Evolutionary conservation across 768 basidiomycete species (phyloP).

Genomic region (Auricularia heimuer): DNA sequence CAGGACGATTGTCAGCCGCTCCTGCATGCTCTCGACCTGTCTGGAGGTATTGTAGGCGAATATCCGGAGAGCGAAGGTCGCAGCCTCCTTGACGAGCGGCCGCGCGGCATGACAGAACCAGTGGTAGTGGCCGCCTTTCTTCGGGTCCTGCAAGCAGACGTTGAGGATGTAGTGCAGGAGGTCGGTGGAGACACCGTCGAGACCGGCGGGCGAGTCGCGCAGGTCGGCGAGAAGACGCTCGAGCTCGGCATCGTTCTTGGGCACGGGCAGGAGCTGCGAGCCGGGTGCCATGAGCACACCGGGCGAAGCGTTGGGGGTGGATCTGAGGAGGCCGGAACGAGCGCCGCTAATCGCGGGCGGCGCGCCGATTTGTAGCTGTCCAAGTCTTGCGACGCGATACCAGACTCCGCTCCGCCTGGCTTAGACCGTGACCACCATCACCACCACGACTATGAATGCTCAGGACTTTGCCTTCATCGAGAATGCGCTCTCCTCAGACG

Average conservation of each 20-base stretch:
- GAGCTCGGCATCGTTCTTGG: conserved; percentile 24
- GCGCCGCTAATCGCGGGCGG: too few relatives aligned
- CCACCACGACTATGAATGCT: conserved; percentile 38
- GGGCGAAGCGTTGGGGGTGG: neutral
- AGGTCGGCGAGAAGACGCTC: conserved; percentile 42
- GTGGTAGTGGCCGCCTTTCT: conserved; percentile 37
- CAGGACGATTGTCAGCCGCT: conserved; percentile 44
- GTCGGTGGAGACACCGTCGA: conserved; percentile 35
- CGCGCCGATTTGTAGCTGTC: neutral
- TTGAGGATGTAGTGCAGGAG: conserved; percentile 41
- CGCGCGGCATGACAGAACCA: conserved; percentile 73
- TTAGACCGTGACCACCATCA: neutral
- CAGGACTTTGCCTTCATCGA: conserved; percentile 49
- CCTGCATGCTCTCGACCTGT: conserved; percentile 55
- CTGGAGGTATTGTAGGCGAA: conserved; percentile 62
- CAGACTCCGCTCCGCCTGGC: neutral
- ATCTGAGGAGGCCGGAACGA: neutral
- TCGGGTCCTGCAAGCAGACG: conserved; percentile 41
- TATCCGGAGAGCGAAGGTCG: conserved; percentile 72
- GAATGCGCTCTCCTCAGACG: conserved; percentile 49
- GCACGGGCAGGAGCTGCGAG: neutral
- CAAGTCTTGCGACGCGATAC: neutral
- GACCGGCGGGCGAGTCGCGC: conserved; percentile 49
- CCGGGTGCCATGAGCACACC: too few relatives aligned
- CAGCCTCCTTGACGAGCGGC: conserved; percentile 48